phyloP scores from a whole-genome alignment of 441 rosid genomes.

The Pelargonium citronellum region DNA sequence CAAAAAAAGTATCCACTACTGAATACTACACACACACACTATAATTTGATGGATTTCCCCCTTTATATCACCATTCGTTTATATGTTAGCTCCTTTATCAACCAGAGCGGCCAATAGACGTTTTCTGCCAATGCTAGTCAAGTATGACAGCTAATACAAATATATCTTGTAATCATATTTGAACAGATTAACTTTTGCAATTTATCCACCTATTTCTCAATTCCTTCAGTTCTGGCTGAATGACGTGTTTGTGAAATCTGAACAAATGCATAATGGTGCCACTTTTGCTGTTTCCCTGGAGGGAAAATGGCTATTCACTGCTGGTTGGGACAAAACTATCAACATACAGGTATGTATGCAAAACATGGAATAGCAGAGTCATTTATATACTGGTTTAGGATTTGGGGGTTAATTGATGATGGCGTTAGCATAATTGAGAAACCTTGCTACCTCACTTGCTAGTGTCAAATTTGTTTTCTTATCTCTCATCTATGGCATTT shows the following conservation, averaged over 20 bases:
- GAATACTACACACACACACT: no score
- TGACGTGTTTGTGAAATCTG: conserved; percentile 47
- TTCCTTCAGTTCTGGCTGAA: conserved; percentile 67
- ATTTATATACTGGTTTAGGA: not conserved
- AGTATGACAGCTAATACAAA: not conserved
- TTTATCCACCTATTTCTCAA: not conserved
- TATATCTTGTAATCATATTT: not conserved
- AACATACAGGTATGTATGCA: conserved; percentile 44
- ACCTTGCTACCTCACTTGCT: not conserved
- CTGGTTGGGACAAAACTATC: conserved; percentile 80
- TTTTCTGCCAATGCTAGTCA: not conserved
- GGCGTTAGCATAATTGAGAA: not conserved
- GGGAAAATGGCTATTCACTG: conserved; percentile 58
- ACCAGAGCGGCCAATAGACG: not conserved
- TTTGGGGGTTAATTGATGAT: not conserved
- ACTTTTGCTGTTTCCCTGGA: conserved; percentile 49
- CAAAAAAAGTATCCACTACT: no score
- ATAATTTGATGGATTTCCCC: not conserved
- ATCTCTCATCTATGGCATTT: not conserved
- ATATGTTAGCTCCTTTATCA: not conserved
- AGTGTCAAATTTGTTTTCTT: conserved; percentile 6
- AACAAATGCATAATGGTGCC: conserved; percentile 52
- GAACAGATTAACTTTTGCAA: conserved; percentile 6
- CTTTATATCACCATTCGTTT: not conserved
- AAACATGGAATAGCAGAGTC: not conserved